Conservation (phyloP, 2,329 filamentous ascomycete species). For the Remersonia thermophila region DNA sequence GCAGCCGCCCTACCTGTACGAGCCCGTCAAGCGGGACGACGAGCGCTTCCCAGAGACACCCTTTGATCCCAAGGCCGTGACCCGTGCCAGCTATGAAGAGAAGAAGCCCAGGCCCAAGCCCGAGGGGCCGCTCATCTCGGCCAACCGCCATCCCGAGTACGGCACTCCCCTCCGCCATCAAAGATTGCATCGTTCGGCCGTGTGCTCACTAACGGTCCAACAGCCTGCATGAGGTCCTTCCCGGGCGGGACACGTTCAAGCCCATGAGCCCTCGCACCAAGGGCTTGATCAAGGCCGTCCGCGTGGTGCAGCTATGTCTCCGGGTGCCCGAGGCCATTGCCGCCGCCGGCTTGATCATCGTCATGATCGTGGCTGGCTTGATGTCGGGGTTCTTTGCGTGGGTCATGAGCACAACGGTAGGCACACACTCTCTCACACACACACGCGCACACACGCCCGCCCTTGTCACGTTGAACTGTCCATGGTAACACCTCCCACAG, state of each 20-base stretch:
- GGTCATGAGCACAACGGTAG: constrained; percentile 65
- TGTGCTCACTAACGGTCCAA: background rate
- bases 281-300: constrained; percentile 53
- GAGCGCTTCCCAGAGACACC: constrained; percentile 38
- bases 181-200: too few species aligned
- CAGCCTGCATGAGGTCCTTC: constrained; percentile 51
- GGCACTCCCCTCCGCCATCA: constrained; percentile 17
- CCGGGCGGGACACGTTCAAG: constrained; percentile 48
- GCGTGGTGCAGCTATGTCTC: constrained; percentile 56
- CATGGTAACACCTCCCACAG: constrained; percentile 32
- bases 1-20: constrained; percentile 59
- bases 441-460: too few species aligned
- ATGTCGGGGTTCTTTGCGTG: constrained; percentile 62
- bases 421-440: too few species aligned
- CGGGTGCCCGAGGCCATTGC: constrained; percentile 55
- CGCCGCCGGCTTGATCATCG: constrained; percentile 62
- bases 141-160: constrained; percentile 82
- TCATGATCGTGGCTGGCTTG: constrained; percentile 52
- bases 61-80: constrained; percentile 84
- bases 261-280: constrained; percentile 62
- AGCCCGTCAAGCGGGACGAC: constrained; percentile 38
- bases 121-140: constrained; percentile 64
- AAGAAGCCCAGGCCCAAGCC: constrained; percentile 50
- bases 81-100: constrained; percentile 62
- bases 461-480: background rate